Percentiles rank a stretch among this genome's conserved stretches.
Evolutionary conservation across 768 basidiomycete genomes (phyloP).

Genomic region (Strobilomyces echinocephalus): DNA sequence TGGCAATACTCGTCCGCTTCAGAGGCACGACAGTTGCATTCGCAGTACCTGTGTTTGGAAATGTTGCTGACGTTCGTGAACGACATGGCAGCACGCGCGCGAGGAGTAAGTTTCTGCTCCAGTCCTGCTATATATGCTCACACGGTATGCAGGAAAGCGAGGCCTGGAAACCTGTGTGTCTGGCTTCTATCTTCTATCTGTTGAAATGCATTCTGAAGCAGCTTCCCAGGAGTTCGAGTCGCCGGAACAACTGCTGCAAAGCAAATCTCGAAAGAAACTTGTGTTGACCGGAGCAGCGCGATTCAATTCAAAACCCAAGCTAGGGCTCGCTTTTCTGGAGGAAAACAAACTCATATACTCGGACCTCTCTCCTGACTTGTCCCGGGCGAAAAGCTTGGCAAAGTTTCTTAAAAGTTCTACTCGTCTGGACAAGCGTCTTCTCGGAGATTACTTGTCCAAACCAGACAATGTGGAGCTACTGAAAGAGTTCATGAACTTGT

Average conservation of each 20-base stretch:
- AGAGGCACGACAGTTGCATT: constrained; percentile 66
- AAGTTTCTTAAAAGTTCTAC: constrained; percentile 80
- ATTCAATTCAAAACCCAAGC: constrained; percentile 93
- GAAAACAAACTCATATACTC: constrained; percentile 85
- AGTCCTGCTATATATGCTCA: constrained; percentile 12
- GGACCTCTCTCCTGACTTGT: constrained; percentile 51
- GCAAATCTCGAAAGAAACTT: constrained; percentile 82
- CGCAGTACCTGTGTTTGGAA: constrained; percentile 86
- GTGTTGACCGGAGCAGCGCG: constrained; percentile 77
- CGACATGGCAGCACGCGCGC: constrained; percentile 72
- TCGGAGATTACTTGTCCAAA: constrained; percentile 90
- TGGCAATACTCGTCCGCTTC: constrained; percentile 51
- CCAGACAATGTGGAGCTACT: constrained; percentile 83
- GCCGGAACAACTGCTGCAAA: constrained; percentile 54
- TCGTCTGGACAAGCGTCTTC: constrained; percentile 83
- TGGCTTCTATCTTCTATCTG: constrained; percentile 1
- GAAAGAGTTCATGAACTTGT: constrained; percentile 80
- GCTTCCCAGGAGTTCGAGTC: constrained; percentile 47
- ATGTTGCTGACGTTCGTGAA: constrained; percentile 81
- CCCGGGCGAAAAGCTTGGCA: constrained; percentile 69
- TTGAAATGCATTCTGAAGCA: neutral
- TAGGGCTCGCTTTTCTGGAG: constrained; percentile 84
- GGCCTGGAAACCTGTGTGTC: constrained; percentile 61
- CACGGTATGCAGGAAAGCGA: constrained; percentile 35
- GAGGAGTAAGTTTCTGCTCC: constrained; percentile 35